A percentile compares a stretch with the other conserved stretches of the same genome.
Conservation (phyloP, 371 early-diverging fungal genomes). For the Apophysomyces elegans region DNA sequence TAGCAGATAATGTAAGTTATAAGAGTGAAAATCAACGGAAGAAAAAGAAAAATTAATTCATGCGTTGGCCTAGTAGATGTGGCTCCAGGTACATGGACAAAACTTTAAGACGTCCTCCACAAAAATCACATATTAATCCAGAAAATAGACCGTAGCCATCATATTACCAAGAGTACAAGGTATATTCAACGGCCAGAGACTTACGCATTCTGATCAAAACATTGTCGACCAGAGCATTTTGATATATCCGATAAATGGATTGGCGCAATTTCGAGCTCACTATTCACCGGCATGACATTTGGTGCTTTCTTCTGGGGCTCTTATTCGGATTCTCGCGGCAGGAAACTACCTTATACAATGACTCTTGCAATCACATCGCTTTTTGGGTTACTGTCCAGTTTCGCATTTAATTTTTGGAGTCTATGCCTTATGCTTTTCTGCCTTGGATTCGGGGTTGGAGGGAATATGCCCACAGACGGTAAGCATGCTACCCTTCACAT, state of each 20-base stretch:
- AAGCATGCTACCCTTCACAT: constrained; percentile 8
- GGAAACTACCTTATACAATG: constrained; percentile 77
- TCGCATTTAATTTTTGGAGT: constrained; percentile 65
- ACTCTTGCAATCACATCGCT: constrained; percentile 76
- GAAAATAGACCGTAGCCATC: constrained; percentile 64
- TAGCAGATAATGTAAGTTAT: constrained; percentile 80
- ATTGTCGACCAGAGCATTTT: constrained; percentile 53
- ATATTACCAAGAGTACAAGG: constrained; percentile 64
- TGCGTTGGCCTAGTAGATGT: constrained; percentile 51
- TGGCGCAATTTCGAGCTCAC: constrained; percentile 67
- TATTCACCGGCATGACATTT: constrained; percentile 82
- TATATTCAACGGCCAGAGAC: constrained; percentile 12
- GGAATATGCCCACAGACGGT: constrained; percentile 90
- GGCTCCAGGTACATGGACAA: constrained; percentile 62
- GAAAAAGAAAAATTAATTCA: background rate
- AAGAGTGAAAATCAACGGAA: background rate
- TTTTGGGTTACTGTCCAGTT: constrained; percentile 74
- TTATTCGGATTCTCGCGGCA: constrained; percentile 76
- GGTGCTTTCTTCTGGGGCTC: constrained; percentile 87
- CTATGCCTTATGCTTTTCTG: constrained; percentile 69
- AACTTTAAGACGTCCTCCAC: constrained; percentile 1
- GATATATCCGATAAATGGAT: constrained; percentile 60
- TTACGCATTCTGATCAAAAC: background rate
- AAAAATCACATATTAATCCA: constrained; percentile 6
- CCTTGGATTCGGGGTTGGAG: constrained; percentile 86